Conservation (phyloP, 176 grass and related monocot genomes). For the Musa schizocarpa region DNA sequence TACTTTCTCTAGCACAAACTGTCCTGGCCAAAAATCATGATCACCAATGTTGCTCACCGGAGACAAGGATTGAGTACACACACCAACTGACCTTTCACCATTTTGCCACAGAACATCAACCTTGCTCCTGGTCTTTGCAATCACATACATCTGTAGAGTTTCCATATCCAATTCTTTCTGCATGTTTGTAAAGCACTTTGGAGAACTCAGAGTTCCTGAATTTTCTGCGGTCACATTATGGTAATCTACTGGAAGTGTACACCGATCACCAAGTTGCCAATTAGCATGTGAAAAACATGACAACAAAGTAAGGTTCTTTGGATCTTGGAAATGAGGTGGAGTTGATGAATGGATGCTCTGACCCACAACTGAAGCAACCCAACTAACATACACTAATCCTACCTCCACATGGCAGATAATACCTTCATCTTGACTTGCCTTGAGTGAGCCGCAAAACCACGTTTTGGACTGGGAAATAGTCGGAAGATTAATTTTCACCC, state of each 20-base stretch:
- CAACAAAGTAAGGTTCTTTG: constrained; percentile 61
- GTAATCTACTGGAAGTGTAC: constrained; percentile 36
- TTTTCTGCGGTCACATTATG: constrained; percentile 24
- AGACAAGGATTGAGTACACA: constrained; percentile 51
- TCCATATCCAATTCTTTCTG: constrained; percentile 22
- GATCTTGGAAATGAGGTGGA: constrained; percentile 57
- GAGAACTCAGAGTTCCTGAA: constrained; percentile 22
- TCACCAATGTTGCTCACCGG: constrained; percentile 76
- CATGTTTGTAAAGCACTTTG: constrained; percentile 26
- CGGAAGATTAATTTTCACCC: constrained; percentile 45
- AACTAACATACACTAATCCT: constrained; percentile 64
- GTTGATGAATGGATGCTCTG: constrained; percentile 42
- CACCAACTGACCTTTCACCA: constrained; percentile 54
- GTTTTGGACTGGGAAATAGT: constrained; percentile 39
- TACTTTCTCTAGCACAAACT: constrained; percentile 70
- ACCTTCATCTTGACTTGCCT: constrained; percentile 45
- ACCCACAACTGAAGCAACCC: constrained; percentile 66
- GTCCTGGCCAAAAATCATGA: constrained; percentile 94
- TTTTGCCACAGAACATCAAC: constrained; percentile 89
- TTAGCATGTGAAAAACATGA: constrained; percentile 71
- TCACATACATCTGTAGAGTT: constrained; percentile 45
- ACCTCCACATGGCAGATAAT: constrained; percentile 58
- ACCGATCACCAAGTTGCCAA: constrained; percentile 98
- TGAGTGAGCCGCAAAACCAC: constrained; percentile 81
- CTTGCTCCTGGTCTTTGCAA: constrained; percentile 71